Base-by-base conservation (phyloP, 2,329 filamentous ascomycete genomes). In the Davidsoniella australis region DNA sequence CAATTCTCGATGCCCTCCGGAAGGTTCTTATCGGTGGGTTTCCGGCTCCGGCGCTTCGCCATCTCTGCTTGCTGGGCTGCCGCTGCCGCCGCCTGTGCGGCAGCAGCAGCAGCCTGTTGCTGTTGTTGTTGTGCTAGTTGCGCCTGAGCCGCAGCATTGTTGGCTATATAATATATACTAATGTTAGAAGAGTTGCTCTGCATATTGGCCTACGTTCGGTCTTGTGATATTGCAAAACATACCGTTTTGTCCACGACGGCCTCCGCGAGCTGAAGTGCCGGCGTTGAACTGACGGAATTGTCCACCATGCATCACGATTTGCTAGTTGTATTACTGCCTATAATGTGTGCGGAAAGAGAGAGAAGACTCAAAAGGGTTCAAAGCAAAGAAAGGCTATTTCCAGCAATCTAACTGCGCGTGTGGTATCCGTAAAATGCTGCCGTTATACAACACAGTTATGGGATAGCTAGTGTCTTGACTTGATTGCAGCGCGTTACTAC, bases 1-100 rank as follows among this genome's bases (percentile, higher is more conserved):
- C 82, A 76, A 44, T 86, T 80, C 57, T 93, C 88, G 41, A 94
- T 73, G 50, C 85, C 87, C 55, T 96, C 88, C 38, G 91, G 88
- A 23, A 98, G 78, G 58, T 86, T 91, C 71, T 86, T 94, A 65
- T 98, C 91, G 52, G 87, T 95, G 1, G 91, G 91, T 65, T 89
- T 93, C 61, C 80, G 79, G 60, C 85, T 86, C 57, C 85, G 79
- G 54, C 87, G 78, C 63, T 88, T 86, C 42, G 82, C 79, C 55
- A 77, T 71, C 61, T 85, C 80, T 41, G 76, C 75, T 55, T 71
- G 65, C 62, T 66, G 69, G 20, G 67, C 68, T 53, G 72, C 70
- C 55, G 75, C 70, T 54, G 75, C 72, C 54, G 74, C 69, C 54
- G 67, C 64, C 38, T 62, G 63, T 52, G 72, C 64, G 2, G 29